Evolutionary conservation across 345 rosid genomes (phyloP).

Genomic region (Reutealis trisperma): DNA sequence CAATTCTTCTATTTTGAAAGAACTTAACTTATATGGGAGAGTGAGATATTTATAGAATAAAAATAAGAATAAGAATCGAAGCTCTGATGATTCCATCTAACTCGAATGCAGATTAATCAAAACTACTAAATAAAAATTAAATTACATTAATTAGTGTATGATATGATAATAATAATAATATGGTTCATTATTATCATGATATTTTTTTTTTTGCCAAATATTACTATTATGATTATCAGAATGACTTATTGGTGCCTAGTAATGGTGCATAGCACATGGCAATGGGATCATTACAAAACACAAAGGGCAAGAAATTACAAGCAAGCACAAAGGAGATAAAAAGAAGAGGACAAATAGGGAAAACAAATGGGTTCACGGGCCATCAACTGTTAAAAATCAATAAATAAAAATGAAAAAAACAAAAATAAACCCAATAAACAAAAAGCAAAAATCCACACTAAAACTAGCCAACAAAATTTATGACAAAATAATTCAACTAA

Average conservation of each 20-base stretch:
- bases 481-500: neutral
- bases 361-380: slow-evolving; percentile 37
- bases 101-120: too few relatives aligned
- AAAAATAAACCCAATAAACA: neutral
- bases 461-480: neutral
- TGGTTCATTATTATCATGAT: too few relatives aligned
- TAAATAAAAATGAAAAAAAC: neutral
- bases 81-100: too few relatives aligned
- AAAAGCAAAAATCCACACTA: neutral
- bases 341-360: slow-evolving; percentile 31
- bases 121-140: too few relatives aligned
- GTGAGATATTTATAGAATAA: too few relatives aligned
- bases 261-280: slow-evolving; percentile 2
- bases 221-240: too few relatives aligned
- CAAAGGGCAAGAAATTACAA: neutral
- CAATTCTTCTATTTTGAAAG: too few relatives aligned
- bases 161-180: too few relatives aligned
- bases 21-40: too few relatives aligned
- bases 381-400: slow-evolving; percentile 7
- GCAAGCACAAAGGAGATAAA: slow-evolving; percentile 5
- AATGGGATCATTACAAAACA: neutral
- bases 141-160: too few relatives aligned
- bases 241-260: neutral
- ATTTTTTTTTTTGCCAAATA: too few relatives aligned
- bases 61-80: too few relatives aligned